Conservation (phyloP, 805 yeast genomes). For the Starmera amethionina region DNA sequence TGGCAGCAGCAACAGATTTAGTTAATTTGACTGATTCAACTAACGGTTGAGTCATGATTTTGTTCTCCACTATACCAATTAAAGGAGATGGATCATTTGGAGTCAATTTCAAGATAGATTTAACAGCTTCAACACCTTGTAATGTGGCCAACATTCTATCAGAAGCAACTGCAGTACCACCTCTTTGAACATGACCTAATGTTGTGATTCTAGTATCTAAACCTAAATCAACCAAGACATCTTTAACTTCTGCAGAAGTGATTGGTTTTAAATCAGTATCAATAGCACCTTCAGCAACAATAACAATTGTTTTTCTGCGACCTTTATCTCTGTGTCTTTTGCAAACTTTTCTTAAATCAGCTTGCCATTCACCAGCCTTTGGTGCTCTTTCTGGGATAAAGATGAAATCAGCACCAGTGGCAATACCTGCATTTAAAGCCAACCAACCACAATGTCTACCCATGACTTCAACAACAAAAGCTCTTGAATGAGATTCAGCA, state of each 20-base stretch:
- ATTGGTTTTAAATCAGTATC: slow-evolving; percentile 75
- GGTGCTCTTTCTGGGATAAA: slow-evolving; percentile 95
- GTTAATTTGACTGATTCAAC: slow-evolving; percentile 87
- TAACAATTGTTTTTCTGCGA: slow-evolving; percentile 88
- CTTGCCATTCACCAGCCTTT: slow-evolving; percentile 61
- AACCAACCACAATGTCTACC: slow-evolving; percentile 99
- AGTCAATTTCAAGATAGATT: slow-evolving; percentile 80
- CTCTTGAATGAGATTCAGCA: slow-evolving; percentile 93
- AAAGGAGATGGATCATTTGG: slow-evolving; percentile 92
- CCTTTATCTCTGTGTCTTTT: slow-evolving; percentile 76
- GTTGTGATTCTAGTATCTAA: slow-evolving; percentile 93
- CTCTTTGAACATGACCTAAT: slow-evolving; percentile 96
- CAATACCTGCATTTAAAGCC: slow-evolving; percentile 94
- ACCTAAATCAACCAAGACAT: slow-evolving; percentile 74
- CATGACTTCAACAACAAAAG: slow-evolving; percentile 97
- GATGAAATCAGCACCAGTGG: slow-evolving; percentile 91
- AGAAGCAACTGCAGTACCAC: slow-evolving; percentile 95
- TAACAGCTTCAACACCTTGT: slow-evolving; percentile 97
- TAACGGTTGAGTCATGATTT: slow-evolving; percentile 73
- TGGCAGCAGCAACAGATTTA: slow-evolving; percentile 84
- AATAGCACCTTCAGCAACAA: slow-evolving; percentile 97
- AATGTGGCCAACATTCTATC: slow-evolving; percentile 87
- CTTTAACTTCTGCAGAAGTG: slow-evolving; percentile 69
- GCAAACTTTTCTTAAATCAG: slow-evolving; percentile 67
- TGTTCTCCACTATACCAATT: slow-evolving; percentile 84